phyloP scores from a whole-genome alignment of 495 filamentous ascomycete species.

The Oleoguttula mirabilis region DNA sequence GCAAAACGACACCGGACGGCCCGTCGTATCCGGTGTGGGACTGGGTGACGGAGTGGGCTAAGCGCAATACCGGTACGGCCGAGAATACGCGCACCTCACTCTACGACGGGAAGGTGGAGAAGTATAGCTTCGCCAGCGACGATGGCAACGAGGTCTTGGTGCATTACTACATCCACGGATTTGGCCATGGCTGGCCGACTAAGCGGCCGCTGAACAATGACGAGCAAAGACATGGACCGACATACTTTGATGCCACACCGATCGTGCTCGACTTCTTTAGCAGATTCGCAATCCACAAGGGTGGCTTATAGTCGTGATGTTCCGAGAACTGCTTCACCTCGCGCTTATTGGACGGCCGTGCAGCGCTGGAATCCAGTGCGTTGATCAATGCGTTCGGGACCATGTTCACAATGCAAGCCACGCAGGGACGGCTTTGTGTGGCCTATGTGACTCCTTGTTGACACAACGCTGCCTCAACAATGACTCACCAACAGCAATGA shows the following conservation, averaged over 20 bases:
- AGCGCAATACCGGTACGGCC: background rate
- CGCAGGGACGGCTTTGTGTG: too few species aligned
- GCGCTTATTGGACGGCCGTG: too few species aligned
- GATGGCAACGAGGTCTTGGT: conserved; percentile 4
- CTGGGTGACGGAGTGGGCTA: background rate
- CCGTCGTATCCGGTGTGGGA: background rate
- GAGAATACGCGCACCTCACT: background rate
- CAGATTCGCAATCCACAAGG: conserved; percentile 3
- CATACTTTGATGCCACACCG: conserved; percentile 6
- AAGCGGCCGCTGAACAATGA: conserved; percentile 4
- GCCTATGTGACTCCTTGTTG: too few species aligned
- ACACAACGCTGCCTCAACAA: too few species aligned
- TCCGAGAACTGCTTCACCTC: too few species aligned
- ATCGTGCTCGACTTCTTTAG: conserved; percentile 1
- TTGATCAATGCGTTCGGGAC: too few species aligned
- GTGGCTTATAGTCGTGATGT: too few species aligned
- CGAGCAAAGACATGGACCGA: conserved; percentile 4
- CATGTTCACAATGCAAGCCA: too few species aligned
- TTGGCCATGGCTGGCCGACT: conserved; percentile 11
- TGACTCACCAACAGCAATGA: too few species aligned
- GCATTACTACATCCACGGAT: conserved; percentile 5
- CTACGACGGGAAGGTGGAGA: background rate
- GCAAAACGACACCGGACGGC: conserved; percentile 1
- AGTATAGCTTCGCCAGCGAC: background rate
- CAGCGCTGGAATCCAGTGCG: too few species aligned